Evolutionary conservation across 805 yeast genomes (phyloP).

Genomic region (Candida succiphila): DNA sequence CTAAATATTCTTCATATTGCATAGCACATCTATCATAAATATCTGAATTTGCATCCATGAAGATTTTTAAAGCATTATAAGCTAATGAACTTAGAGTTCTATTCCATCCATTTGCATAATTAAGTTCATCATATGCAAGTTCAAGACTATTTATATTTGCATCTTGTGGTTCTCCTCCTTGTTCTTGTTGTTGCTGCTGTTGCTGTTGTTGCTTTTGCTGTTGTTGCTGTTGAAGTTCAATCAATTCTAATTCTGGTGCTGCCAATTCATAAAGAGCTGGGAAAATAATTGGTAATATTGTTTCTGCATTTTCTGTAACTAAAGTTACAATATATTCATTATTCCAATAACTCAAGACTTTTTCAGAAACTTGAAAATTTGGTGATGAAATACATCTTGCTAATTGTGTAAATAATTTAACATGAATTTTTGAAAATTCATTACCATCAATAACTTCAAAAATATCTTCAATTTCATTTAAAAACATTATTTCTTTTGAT

Average conservation of each 20-base stretch:
- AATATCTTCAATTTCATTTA: constrained; percentile 93
- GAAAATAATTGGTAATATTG: constrained; percentile 84
- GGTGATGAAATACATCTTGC: constrained; percentile 90
- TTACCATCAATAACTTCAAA: constrained; percentile 92
- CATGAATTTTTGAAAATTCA: constrained; percentile 85
- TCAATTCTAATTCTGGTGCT: constrained; percentile 22
- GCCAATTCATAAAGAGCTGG: constrained; percentile 84
- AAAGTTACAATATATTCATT: constrained; percentile 87
- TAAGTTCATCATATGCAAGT: constrained; percentile 31
- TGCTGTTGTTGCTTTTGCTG: constrained; percentile 7
- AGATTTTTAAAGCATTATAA: constrained; percentile 80
- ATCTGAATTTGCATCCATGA: constrained; percentile 86
- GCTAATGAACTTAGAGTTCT: constrained; percentile 87
- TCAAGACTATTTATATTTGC: constrained; percentile 8
- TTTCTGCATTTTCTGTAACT: constrained; percentile 88
- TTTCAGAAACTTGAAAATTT: constrained; percentile 95
- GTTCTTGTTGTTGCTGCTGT: constrained; percentile 2
- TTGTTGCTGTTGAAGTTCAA: constrained; percentile 20
- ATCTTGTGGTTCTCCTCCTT: constrained; percentile 3
- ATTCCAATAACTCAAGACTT: constrained; percentile 88
- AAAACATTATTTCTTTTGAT: constrained; percentile 91
- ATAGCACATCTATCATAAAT: constrained; percentile 90
- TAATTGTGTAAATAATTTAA: constrained; percentile 88
- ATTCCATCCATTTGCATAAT: constrained; percentile 62
- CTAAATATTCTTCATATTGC: constrained; percentile 69